Evolutionary conservation across 2,329 filamentous ascomycete genomes (phyloP).

Genomic region (Emmonsiellopsis sp.): DNA sequence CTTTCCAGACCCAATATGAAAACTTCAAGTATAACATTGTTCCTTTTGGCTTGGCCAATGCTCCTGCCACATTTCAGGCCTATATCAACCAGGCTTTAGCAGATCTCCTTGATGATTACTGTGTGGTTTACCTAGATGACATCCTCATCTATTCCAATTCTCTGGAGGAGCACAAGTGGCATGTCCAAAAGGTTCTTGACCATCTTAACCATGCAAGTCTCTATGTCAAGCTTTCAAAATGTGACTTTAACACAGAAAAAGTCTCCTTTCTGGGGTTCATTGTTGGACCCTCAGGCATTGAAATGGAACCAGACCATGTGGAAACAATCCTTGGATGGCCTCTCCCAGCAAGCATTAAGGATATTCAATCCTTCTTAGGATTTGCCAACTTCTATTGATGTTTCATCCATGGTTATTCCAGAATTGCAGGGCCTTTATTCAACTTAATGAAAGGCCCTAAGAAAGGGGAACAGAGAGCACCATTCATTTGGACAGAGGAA

Average conservation of each 20-base stretch:
- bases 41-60: too few relatives aligned
- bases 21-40: too few relatives aligned
- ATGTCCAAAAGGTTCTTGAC: neutral
- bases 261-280: neutral
- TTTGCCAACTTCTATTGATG: slow-evolving; percentile 10
- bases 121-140: too few relatives aligned
- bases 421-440: slow-evolving; percentile 11
- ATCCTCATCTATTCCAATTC: too few relatives aligned
- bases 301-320: slow-evolving; percentile 12
- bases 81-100: too few relatives aligned
- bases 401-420: slow-evolving; percentile 19
- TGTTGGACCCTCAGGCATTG: slow-evolving; percentile 7
- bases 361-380: slow-evolving; percentile 20
- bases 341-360: slow-evolving; percentile 12
- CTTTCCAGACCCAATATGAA: too few relatives aligned
- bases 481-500: slow-evolving; percentile 5
- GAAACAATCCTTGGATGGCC: slow-evolving; percentile 14
- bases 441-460: slow-evolving; percentile 9
- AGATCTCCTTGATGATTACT: too few relatives aligned
- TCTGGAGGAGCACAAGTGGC: too few relatives aligned
- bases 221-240: slow-evolving; percentile 7
- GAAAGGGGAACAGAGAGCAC: neutral
- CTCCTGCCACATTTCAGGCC: too few relatives aligned
- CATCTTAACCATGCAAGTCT: neutral
- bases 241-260: slow-evolving; percentile 6